Percentiles rank a stretch among this genome's conserved stretches.
These are phyloP conservation scores for Sarocladium brachiariae DNA, from an alignment of 2,329 filamentous ascomycete species.

Conservation along the genomic window DNA sequence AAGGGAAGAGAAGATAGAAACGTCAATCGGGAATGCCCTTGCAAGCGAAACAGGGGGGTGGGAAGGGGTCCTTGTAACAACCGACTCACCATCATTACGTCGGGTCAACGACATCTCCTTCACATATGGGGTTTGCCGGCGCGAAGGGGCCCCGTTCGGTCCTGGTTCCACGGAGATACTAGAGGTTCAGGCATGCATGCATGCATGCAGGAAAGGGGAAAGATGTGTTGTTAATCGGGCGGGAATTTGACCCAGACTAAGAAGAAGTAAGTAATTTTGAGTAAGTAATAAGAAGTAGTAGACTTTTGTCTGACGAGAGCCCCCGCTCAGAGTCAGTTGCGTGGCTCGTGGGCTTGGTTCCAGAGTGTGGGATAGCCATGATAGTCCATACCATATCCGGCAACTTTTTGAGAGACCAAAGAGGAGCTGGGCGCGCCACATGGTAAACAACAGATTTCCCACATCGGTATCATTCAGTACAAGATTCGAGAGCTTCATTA, in stretches of 20 bases:
- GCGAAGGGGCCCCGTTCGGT: not conserved
- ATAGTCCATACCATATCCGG: not conserved
- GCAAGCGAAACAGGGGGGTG: not conserved
- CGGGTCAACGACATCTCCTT: not conserved
- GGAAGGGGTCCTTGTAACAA: no score
- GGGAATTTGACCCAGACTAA: not conserved
- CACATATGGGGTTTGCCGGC: not conserved
- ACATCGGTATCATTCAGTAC: no score
- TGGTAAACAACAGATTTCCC: no score
- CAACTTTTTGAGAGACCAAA: constrained; percentile 1
- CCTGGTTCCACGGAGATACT: no score
- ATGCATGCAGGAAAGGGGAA: no score
- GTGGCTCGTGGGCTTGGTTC: no score
- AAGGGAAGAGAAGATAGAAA: not conserved
- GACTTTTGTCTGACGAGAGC: no score
- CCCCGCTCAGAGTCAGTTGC: no score
- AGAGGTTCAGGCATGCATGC: no score
- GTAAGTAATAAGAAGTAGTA: no score
- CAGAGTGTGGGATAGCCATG: not conserved
- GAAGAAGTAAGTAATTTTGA: not conserved
- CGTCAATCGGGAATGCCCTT: no score
- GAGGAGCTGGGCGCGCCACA: not conserved
- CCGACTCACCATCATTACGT: not conserved
- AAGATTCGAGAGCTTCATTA: not conserved
- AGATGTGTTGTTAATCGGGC: no score